Base-by-base conservation (phyloP, 108 stramenopile species). In the Bacterosira constricta region DNA sequence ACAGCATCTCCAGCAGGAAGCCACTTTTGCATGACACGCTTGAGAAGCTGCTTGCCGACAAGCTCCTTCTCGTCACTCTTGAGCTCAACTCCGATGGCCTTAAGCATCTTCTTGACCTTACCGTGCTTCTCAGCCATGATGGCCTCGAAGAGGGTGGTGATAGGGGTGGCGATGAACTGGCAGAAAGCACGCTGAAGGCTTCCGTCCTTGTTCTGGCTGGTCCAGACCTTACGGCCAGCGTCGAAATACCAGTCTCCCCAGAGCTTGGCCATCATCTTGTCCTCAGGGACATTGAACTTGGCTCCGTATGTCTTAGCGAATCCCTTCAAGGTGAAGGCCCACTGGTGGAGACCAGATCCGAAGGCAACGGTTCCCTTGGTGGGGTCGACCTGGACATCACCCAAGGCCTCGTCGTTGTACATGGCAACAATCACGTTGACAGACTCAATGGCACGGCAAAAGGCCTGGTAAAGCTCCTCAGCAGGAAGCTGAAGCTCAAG, bases 1-100 rank as follows among this genome's bases (percentile, higher is more conserved):
- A 99, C 95, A 41, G 98, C 97, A 66, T 99, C 99, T 57, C 97
- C 99, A 60, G 98, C 99, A 44, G 99, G 99, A 38, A 99, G 88
- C 99, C 99, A 99, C 92, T 99, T 98, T 90, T 99, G 99, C 99
- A 99, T 99, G 71, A 99, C 97, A 84, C 97, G 96, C 95, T 99
- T 99, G 59, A 99, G 80, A 49, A 99, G 92, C 47, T 91, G 90
- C 96, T 99, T 99, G 73, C 98, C 98, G 39, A 83, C 75, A 45
- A 99, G 92, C 62, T 98, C 98, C 87, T 97, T 96, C 67, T 97
- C 95, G 12, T 96, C 96, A 45, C 82, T 66, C 84, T 98, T 99
- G 61, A 99, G 94, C 76, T 94, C 94, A 39, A 99, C 98, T 59
- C 95, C 97, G 55, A 99, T 92, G 61, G 96, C 97, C 91, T 96